Evolutionary conservation across 1,139 yeast species (phyloP).

Genomic region (Yamadazyma dushanensis): DNA sequence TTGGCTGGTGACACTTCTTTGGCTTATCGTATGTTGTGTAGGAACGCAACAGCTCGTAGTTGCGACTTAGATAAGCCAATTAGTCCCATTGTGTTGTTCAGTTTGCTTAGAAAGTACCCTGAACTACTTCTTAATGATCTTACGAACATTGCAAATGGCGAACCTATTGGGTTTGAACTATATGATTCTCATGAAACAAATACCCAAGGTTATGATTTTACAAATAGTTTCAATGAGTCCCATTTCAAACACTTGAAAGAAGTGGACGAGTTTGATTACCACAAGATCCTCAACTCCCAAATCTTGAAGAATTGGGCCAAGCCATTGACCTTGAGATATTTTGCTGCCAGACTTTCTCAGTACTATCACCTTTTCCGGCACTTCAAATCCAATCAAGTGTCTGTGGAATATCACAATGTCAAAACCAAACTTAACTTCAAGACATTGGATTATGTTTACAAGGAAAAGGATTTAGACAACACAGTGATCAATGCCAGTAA

Average conservation of each 20-base stretch:
- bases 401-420: constrained; percentile 55
- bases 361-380: constrained; percentile 37
- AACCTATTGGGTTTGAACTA: constrained; percentile 38
- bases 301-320: constrained; percentile 44
- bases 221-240: constrained; percentile 4
- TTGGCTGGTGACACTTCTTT: constrained; percentile 26
- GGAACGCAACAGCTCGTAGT: constrained; percentile 46
- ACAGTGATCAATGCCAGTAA: constrained; percentile 34
- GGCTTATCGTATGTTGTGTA: constrained; percentile 36
- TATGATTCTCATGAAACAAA: constrained; percentile 28
- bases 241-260: constrained; percentile 13
- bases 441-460: constrained; percentile 35
- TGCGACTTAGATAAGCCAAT: constrained; percentile 53
- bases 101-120: constrained; percentile 34
- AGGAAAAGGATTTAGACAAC: constrained; percentile 23
- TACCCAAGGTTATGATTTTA: constrained; percentile 11
- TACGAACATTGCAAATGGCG: constrained; percentile 45
- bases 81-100: constrained; percentile 34
- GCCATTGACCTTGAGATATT: constrained; percentile 56
- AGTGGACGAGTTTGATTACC: constrained; percentile 19
- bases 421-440: constrained; percentile 35
- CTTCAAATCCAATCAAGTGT: constrained; percentile 34
- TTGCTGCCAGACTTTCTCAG: constrained; percentile 57
- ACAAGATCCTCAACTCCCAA: constrained; percentile 9
- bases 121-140: constrained; percentile 44